Base-by-base conservation (phyloP, 2,329 filamentous ascomycete species). In the Aspergillus tanneri region DNA sequence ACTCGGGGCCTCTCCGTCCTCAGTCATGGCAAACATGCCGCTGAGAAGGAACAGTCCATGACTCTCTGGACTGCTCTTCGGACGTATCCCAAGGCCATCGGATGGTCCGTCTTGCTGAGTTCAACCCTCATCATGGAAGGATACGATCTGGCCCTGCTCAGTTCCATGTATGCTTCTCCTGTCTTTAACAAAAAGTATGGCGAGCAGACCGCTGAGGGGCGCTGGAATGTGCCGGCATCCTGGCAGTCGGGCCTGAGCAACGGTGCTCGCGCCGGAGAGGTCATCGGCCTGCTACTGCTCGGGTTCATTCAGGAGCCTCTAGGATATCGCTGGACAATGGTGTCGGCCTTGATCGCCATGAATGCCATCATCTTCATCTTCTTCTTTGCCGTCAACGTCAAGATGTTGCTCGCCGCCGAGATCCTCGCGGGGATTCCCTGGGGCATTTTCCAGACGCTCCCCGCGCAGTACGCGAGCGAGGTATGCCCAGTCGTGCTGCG, bases 381-480 rank as follows among this genome's bases (percentile, higher is more conserved):
- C 55, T 77, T 77, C 62, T 75, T 73, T 5, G 74, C 75, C 0
- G 61, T 70, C 40, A 69, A 70, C 39, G 64, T 77, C 2, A 58
- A 70, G 19, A 63, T 69, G 41, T 55, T 77, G 2, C 64, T 75
- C 16, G 69, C 72, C 4, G 75, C 70, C 10, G 72, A 77, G 52
- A 72, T 77, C 25, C 65, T 78, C 4, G 73, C 71, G 39, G 72
- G 74, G 44, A 70, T 77, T 18, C 69, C 74, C 2, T 76, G 73
- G 71, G 74, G 61, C 32, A 69, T 75, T 4, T 77, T 76, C 56
- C 71, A 75, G 49, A 75, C 73, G 0, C 47, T 72, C 11, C 68
- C 68, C 43, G 64, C 69, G 22, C 66, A 65, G n/a, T 73, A 73
- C 45, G 70, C 70, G 10, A 68, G 67, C 1, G 71, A 73, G 30